Evolutionary conservation across 2,329 filamentous ascomycete species (phyloP).

Genomic region (Sporothrix euskadiensis): DNA sequence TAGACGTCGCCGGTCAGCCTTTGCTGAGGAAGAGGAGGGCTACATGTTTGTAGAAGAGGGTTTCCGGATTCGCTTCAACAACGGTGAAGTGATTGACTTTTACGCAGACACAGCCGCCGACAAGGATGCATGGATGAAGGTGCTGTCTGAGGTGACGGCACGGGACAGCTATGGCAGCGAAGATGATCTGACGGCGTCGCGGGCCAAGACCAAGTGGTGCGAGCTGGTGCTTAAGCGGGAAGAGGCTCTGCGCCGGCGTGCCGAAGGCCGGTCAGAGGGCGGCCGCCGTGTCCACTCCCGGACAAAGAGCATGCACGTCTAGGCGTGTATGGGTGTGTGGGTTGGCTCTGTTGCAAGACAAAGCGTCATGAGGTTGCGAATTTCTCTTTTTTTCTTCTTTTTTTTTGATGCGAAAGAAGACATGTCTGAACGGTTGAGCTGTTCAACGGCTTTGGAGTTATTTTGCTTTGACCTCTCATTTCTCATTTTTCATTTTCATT

Average conservation of each 20-base stretch:
- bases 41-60: constrained; percentile 99
- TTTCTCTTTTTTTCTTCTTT: background rate
- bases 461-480: constrained; percentile 29
- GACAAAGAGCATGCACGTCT: constrained; percentile 60
- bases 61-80: constrained; percentile 97
- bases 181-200: constrained; percentile 45
- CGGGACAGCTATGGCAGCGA: constrained; percentile 49
- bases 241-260: constrained; percentile 57
- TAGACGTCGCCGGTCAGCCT: constrained; percentile 85
- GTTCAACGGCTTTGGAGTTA: constrained; percentile 27
- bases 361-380: background rate
- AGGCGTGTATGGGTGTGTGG: constrained; percentile 34
- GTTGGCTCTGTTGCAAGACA: background rate
- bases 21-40: constrained; percentile 96
- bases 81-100: constrained; percentile 97
- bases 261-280: constrained; percentile 43
- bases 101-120: constrained; percentile 86
- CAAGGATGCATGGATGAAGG: constrained; percentile 94
- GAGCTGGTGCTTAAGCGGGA: constrained; percentile 66
- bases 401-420: background rate
- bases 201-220: constrained; percentile 63
- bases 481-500: constrained; percentile 24
- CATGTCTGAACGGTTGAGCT: constrained; percentile 21
- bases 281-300: constrained; percentile 53
- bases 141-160: constrained; percentile 70